Percentiles rank a stretch among this genome's conserved stretches.
Evolutionary conservation across 208 protist genomes (phyloP).

Genomic region (Perkinsela sp.): DNA sequence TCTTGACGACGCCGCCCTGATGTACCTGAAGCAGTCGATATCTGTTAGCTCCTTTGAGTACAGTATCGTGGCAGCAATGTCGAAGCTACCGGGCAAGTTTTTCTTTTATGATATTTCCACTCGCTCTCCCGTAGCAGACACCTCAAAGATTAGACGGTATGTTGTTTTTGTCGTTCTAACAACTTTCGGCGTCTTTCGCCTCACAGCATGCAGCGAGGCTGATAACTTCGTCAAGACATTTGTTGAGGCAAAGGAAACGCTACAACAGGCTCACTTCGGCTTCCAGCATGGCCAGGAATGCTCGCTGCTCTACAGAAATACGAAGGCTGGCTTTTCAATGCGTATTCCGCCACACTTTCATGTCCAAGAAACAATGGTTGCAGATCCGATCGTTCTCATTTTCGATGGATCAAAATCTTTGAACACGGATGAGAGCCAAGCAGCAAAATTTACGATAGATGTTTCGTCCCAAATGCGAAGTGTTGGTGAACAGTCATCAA

Average conservation of each 20-base stretch:
- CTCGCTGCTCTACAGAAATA: background rate
- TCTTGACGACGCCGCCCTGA: background rate
- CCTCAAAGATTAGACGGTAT: background rate
- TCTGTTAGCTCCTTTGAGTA: background rate
- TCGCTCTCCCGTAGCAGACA: background rate
- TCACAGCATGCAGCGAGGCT: background rate
- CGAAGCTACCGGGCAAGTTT: background rate
- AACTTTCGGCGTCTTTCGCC: background rate
- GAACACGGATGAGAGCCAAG: background rate
- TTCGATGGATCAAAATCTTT: background rate
- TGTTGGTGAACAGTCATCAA: background rate
- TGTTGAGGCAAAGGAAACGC: background rate
- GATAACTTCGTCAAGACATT: background rate
- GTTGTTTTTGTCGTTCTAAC: background rate
- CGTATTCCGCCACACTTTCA: background rate
- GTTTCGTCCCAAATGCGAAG: background rate
- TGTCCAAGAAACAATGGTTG: background rate
- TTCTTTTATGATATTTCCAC: background rate
- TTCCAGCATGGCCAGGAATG: background rate
- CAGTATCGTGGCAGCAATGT: background rate
- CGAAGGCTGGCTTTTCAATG: background rate
- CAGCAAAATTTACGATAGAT: background rate
- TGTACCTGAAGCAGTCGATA: background rate
- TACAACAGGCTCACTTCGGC: background rate
- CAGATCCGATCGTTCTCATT: background rate